A percentile compares a stretch with the other conserved stretches of the same genome.
Evolutionary conservation across 2,329 filamentous ascomycete genomes (phyloP).

Genomic region (Trichoderma sp.): DNA sequence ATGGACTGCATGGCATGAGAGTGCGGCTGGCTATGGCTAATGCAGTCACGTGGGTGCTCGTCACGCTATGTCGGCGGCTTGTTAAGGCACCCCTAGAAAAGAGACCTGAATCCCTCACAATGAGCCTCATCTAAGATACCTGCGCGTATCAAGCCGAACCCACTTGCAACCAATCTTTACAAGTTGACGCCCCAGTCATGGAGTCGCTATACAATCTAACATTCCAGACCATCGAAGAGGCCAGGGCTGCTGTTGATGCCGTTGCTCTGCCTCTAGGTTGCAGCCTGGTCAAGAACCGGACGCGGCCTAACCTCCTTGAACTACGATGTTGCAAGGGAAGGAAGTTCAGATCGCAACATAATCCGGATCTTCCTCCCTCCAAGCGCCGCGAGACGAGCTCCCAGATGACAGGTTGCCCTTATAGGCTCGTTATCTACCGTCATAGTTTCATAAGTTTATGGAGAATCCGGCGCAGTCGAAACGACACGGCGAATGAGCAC

Average conservation of each 20-base stretch:
- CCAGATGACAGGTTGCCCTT: no score
- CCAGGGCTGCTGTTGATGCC: not conserved
- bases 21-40: not conserved
- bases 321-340: conserved; percentile 7
- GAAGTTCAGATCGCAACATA: not conserved
- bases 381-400: no score
- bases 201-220: no score
- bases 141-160: no score
- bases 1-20: not conserved
- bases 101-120: no score
- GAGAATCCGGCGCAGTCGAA: not conserved
- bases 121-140: no score
- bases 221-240: not conserved
- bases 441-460: not conserved
- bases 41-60: no score
- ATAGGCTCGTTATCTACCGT: not conserved
- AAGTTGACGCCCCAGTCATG: no score
- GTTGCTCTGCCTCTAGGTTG: not conserved
- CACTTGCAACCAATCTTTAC: no score
- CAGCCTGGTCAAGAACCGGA: not conserved
- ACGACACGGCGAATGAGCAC: not conserved
- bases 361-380: not conserved
- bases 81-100: no score
- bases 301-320: not conserved
- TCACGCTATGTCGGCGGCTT: no score